Percentiles rank a stretch among this genome's conserved stretches.
Conservation (phyloP, 768 basidiomycete species). For the Hebeloma cylindrosporum region DNA sequence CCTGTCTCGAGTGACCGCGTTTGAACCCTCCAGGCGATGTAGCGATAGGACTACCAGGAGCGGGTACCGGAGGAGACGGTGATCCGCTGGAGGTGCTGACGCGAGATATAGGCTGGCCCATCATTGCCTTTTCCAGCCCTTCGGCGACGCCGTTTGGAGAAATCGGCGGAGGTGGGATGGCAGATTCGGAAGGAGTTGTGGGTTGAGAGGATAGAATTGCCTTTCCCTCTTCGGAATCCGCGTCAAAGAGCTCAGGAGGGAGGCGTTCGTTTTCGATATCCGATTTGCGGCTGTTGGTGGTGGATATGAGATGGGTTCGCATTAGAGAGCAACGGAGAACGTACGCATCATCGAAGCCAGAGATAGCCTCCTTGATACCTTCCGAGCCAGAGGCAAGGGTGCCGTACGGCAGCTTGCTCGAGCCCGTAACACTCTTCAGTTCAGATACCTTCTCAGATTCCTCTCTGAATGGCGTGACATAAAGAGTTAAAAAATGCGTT, state of each 20-base stretch:
- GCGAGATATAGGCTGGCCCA: slow-evolving; percentile 24
- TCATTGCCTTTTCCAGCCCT: slow-evolving; percentile 41
- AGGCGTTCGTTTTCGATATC: slow-evolving; percentile 99
- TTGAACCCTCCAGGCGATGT: slow-evolving; percentile 54
- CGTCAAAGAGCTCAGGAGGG: slow-evolving; percentile 94
- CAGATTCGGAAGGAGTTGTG: slow-evolving; percentile 52
- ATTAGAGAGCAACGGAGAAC: slow-evolving; percentile 33
- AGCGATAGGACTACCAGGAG: slow-evolving; percentile 41
- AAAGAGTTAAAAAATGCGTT: slow-evolving; percentile 2
- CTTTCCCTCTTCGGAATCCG: slow-evolving; percentile 67
- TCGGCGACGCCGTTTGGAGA: slow-evolving; percentile 49
- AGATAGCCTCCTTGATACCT: slow-evolving; percentile 93
- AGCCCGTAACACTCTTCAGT: slow-evolving; percentile 87
- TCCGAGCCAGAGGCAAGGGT: slow-evolving; percentile 86
- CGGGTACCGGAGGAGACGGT: slow-evolving; percentile 28
- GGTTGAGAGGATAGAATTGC: slow-evolving; percentile 58
- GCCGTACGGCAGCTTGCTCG: slow-evolving; percentile 76
- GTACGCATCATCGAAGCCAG: slow-evolving; percentile 93
- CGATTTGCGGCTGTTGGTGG: slow-evolving; percentile 74
- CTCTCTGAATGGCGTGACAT: slow-evolving; percentile 55
- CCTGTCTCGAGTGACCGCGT: slow-evolving; percentile 72
- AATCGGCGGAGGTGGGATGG: slow-evolving; percentile 36
- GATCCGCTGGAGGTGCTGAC: slow-evolving; percentile 33
- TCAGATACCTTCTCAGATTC: slow-evolving; percentile 98
- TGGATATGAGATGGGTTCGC: not conserved